phyloP scores from a whole-genome alignment of 768 basidiomycete species.

The Pisolithus albus region DNA sequence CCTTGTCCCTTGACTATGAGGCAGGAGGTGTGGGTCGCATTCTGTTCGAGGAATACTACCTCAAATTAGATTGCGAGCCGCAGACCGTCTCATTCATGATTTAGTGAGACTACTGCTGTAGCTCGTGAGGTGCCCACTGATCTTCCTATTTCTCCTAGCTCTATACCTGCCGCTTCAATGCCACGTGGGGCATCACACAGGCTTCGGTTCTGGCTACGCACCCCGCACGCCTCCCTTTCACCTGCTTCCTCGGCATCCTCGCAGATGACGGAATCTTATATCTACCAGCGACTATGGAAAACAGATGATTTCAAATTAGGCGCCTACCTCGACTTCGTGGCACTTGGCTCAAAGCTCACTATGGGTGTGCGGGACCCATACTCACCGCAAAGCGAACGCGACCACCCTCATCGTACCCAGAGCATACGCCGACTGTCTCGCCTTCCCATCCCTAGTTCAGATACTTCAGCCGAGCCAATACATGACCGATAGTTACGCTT shows the following conservation, averaged over 20 bases:
- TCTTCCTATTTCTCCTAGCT: constrained; percentile 27
- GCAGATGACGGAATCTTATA: constrained; percentile 42
- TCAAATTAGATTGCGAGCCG: constrained; percentile 51
- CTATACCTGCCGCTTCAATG: constrained; percentile 47
- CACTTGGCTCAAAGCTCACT: constrained; percentile 41
- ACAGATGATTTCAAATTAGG: constrained; percentile 58
- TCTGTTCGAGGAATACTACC: constrained; percentile 46
- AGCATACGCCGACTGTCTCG: constrained; percentile 7
- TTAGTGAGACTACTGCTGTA: constrained; percentile 37
- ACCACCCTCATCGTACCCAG: constrained; percentile 1
- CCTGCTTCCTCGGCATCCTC: constrained; percentile 24
- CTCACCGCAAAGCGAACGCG: constrained; percentile 6
- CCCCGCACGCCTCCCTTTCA: constrained; percentile 29
- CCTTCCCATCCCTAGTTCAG: constrained; percentile 2
- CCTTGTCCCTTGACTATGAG: constrained; percentile 58
- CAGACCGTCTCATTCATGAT: constrained; percentile 49
- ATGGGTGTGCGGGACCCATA: constrained; percentile 36
- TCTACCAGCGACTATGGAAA: constrained; percentile 65
- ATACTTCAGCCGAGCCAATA: constrained; percentile 6
- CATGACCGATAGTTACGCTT: constrained; percentile 6
- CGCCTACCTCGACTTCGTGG: constrained; percentile 46
- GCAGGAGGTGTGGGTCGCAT: constrained; percentile 52
- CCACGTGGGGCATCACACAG: constrained; percentile 56
- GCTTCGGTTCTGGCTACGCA: constrained; percentile 58
- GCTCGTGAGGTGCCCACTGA: constrained; percentile 1